These are phyloP conservation scores for Parietaria judaica DNA, from an alignment of 306 rosid species.

Conservation along the genomic window DNA sequence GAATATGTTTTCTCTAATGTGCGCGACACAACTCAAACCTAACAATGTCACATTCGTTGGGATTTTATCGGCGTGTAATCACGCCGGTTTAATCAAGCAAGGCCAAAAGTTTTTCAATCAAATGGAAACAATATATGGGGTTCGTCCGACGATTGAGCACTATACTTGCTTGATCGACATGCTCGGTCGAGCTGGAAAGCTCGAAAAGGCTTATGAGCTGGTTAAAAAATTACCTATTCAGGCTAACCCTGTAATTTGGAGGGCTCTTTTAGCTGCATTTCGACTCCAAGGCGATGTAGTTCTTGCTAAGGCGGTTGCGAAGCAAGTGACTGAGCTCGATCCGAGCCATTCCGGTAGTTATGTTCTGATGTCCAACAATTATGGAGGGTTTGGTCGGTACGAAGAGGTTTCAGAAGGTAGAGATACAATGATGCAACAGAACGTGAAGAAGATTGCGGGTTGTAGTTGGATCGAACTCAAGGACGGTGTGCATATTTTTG, in stretches of 20 bases:
- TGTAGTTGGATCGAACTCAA: slow-evolving; percentile 88
- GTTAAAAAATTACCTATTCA: slow-evolving; percentile 44
- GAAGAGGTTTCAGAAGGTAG: slow-evolving; percentile 66
- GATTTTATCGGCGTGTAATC: slow-evolving; percentile 67
- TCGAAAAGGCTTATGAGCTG: slow-evolving; percentile 54
- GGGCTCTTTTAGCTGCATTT: slow-evolving; percentile 72
- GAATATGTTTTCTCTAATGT: slow-evolving; percentile 41
- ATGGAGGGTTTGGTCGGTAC: slow-evolving; percentile 53
- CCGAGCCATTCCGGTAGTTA: slow-evolving; percentile 72
- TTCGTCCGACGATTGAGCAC: slow-evolving; percentile 72
- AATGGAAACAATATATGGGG: slow-evolving; percentile 52
- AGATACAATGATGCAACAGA: slow-evolving; percentile 57
- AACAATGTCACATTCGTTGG: slow-evolving; percentile 66
- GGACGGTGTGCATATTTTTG: slow-evolving; percentile 60
- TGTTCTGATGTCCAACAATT: slow-evolving; percentile 66
- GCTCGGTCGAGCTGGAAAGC: slow-evolving; percentile 73
- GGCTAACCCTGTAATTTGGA: slow-evolving; percentile 70
- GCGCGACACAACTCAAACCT: slow-evolving; percentile 34
- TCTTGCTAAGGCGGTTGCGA: slow-evolving; percentile 51
- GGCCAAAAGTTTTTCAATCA: slow-evolving; percentile 47
- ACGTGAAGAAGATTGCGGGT: slow-evolving; percentile 71
- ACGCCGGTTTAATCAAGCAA: slow-evolving; percentile 58
- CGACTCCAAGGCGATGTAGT: slow-evolving; percentile 51
- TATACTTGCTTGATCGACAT: slow-evolving; percentile 71
- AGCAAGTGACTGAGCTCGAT: slow-evolving; percentile 54